Conservation (phyloP, 1,284 basidiomycete species). For the Irpex lacteus region DNA sequence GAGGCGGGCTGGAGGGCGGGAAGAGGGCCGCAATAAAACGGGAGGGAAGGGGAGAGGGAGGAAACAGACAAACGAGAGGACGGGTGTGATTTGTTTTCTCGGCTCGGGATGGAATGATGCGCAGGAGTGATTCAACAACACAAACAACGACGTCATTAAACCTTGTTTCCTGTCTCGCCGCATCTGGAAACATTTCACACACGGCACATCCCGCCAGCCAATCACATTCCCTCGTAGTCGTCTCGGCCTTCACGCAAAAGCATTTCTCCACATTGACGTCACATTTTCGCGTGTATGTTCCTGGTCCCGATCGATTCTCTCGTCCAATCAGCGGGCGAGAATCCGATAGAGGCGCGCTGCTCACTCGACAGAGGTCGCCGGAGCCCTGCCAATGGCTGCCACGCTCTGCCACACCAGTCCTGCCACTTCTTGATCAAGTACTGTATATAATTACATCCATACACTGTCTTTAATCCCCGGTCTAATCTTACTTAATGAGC, state of each 20-base stretch:
- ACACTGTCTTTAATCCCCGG: neutral
- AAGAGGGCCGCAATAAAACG: neutral
- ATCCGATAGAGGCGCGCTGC: neutral
- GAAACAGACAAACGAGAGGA: slow-evolving; percentile 8
- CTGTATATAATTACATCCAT: neutral
- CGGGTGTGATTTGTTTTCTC: slow-evolving; percentile 11
- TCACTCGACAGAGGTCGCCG: neutral
- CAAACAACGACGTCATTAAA: slow-evolving; percentile 14
- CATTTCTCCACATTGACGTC: slow-evolving; percentile 12
- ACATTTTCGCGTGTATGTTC: slow-evolving; percentile 10
- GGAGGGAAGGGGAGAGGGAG: slow-evolving; percentile 11
- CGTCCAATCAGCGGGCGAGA: neutral
- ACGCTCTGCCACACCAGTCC: neutral
- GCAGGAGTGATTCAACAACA: slow-evolving; percentile 10
- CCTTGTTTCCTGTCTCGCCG: slow-evolving; percentile 4
- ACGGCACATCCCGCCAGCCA: slow-evolving; percentile 10
- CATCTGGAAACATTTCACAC: slow-evolving; percentile 7
- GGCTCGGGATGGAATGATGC: slow-evolving; percentile 9
- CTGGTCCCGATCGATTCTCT: slow-evolving; percentile 4
- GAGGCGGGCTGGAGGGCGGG: slow-evolving; percentile 4
- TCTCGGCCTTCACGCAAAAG: slow-evolving; percentile 9
- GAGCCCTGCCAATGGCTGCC: neutral
- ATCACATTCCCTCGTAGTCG: slow-evolving; percentile 3
- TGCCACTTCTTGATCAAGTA: neutral
- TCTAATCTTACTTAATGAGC: neutral